Conservation (phyloP, 805 yeast species). For the Candida broadrunensis region DNA sequence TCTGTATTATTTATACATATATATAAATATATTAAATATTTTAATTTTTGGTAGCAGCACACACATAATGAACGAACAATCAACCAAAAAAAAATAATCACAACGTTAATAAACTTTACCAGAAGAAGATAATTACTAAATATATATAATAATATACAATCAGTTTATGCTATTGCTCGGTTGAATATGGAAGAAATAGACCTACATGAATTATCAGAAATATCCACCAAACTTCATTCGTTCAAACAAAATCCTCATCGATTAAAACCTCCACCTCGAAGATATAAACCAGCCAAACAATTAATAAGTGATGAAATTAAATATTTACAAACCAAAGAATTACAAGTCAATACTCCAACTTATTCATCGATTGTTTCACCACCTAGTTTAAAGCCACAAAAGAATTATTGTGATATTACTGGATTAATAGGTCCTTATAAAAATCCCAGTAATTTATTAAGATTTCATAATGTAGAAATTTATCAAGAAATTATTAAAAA, state of each 20-base stretch:
- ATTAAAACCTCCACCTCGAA: conserved; percentile 47
- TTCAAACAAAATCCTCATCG: conserved; percentile 53
- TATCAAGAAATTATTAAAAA: conserved; percentile 67
- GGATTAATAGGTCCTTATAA: conserved; percentile 80
- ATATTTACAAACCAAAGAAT: conserved; percentile 44
- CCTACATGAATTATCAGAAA: conserved; percentile 9
- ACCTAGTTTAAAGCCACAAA: conserved; percentile 77
- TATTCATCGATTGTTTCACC: conserved; percentile 76
- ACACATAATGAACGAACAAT: too few relatives aligned
- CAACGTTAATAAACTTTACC: too few relatives aligned
- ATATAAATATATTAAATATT: too few relatives aligned
- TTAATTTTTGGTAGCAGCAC: too few relatives aligned
- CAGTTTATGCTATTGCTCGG: too few relatives aligned
- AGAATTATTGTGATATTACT: conserved; percentile 89
- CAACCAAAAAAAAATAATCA: too few relatives aligned
- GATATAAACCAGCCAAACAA: conserved; percentile 75
- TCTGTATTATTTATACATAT: too few relatives aligned
- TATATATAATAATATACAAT: too few relatives aligned
- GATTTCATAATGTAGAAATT: conserved; percentile 82
- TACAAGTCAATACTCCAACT: conserved; percentile 55
- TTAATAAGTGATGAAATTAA: conserved; percentile 75
- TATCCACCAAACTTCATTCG: conserved; percentile 40
- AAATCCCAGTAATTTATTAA: conserved; percentile 67
- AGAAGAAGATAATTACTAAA: too few relatives aligned
- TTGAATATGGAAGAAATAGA: too few relatives aligned